A percentile compares a stretch with the other conserved stretches of the same genome.
Conservation (phyloP, 78 protist species). For the Chrysochromulina tobinii region DNA sequence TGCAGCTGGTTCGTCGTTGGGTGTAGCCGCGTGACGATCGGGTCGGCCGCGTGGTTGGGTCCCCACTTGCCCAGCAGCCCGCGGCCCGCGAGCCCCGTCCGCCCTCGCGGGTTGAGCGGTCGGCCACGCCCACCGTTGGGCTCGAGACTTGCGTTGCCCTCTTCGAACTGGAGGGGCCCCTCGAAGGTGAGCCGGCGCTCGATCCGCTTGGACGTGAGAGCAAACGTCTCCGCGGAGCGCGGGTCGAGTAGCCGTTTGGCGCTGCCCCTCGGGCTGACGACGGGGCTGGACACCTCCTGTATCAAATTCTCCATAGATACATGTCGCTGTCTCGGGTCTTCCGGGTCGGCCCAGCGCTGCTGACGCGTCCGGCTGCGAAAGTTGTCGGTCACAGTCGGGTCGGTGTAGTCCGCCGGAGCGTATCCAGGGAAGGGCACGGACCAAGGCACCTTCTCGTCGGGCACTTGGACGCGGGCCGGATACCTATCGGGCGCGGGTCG, state of each 20-base stretch:
- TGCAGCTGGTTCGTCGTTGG: not conserved
- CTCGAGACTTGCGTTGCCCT: not conserved
- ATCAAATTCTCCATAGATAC: too few relatives aligned
- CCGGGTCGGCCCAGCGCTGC: too few relatives aligned
- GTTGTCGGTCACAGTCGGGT: not conserved
- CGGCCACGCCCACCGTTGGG: not conserved
- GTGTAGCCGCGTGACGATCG: not conserved
- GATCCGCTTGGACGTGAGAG: not conserved
- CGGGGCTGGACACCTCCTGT: too few relatives aligned
- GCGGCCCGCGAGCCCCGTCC: not conserved
- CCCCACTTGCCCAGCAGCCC: slow-evolving; percentile 28
- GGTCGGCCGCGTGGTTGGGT: slow-evolving; percentile 38
- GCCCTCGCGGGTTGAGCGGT: slow-evolving; percentile 11
- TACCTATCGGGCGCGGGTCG: too few relatives aligned
- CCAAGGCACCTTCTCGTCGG: not conserved
- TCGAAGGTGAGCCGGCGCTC: not conserved
- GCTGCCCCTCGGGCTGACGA: too few relatives aligned
- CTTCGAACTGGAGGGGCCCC: not conserved
- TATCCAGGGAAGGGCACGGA: not conserved
- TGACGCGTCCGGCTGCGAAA: too few relatives aligned
- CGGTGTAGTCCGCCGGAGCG: not conserved
- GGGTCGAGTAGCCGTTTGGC: not conserved
- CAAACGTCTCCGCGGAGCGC: not conserved
- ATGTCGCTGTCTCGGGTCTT: too few relatives aligned
- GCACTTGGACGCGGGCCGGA: not conserved